Conservation (phyloP, 2,329 filamentous ascomycete species). For the Monilinia vaccinii-corymbosi region DNA sequence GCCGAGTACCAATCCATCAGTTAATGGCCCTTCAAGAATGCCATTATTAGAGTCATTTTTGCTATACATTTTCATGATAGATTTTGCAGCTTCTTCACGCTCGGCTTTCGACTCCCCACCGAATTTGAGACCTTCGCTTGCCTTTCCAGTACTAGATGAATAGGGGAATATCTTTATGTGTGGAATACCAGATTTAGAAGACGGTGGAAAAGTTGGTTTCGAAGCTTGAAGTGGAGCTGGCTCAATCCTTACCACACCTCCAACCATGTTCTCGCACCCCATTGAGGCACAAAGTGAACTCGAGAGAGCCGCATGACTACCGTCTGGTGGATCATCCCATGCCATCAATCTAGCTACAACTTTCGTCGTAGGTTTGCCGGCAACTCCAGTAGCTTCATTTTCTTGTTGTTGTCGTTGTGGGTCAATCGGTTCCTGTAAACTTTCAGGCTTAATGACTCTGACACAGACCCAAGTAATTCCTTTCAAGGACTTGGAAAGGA, state of each 20-base stretch:
- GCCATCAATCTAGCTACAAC: conserved; percentile 65
- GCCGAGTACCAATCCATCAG: conserved; percentile 74
- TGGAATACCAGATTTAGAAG: conserved; percentile 40
- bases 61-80: conserved; percentile 61
- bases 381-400: conserved; percentile 51
- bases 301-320: conserved; percentile 71
- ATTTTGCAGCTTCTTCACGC: conserved; percentile 65
- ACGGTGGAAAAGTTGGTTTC: conserved; percentile 10
- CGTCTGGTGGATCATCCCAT: conserved; percentile 84
- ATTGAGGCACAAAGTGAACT: conserved; percentile 66
- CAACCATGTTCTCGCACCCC: conserved; percentile 63
- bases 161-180: conserved; percentile 78
- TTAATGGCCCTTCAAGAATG: conserved; percentile 74
- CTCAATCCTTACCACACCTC: conserved; percentile 80
- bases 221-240: conserved; percentile 50
- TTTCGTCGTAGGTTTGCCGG: conserved; percentile 50
- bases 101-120: conserved; percentile 80
- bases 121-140: conserved; percentile 65
- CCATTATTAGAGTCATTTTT: conserved; percentile 45
- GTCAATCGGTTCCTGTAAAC: conserved; percentile 61
- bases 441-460: conserved; percentile 78
- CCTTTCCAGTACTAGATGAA: conserved; percentile 43
- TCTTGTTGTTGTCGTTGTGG: conserved; percentile 59
- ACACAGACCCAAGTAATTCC: conserved; percentile 71
- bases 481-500: conserved; percentile 62